phyloP scores from a whole-genome alignment of 2,329 filamentous ascomycete species.

The Aspergillus tanneri region DNA sequence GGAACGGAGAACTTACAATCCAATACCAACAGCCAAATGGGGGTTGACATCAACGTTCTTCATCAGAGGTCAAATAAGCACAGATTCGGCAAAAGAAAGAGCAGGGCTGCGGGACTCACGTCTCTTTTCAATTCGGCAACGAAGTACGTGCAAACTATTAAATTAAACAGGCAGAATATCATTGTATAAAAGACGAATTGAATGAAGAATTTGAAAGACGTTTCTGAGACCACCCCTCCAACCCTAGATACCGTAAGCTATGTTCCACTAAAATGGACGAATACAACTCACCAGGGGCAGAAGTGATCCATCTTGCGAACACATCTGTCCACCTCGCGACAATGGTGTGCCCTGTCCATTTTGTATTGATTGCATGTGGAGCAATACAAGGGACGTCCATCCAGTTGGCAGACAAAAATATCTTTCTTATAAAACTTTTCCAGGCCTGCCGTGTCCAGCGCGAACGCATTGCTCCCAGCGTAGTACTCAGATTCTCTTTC shows the following conservation, averaged over 20 bases:
- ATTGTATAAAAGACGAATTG: constrained; percentile 78
- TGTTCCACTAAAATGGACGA: not conserved
- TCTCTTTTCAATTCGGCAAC: constrained; percentile 55
- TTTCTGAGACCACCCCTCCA: constrained; percentile 88
- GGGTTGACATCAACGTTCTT: constrained; percentile 50
- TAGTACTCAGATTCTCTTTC: constrained; percentile 28
- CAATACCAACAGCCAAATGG: constrained; percentile 66
- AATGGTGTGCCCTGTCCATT: constrained; percentile 83
- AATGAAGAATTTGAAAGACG: constrained; percentile 84
- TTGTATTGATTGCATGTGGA: constrained; percentile 83
- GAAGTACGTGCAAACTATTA: constrained; percentile 65
- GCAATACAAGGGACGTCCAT: constrained; percentile 86
- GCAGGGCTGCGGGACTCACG: constrained; percentile 39
- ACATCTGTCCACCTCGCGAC: constrained; percentile 75
- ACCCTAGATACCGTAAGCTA: constrained; percentile 57
- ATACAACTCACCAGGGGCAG: constrained; percentile 67
- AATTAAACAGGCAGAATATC: constrained; percentile 63
- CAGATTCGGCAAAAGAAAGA: not conserved
- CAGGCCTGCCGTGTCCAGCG: constrained; percentile 64
- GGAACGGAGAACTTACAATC: constrained; percentile 47
- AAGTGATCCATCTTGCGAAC: constrained; percentile 92
- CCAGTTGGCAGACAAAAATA: constrained; percentile 76
- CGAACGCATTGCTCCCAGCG: constrained; percentile 26
- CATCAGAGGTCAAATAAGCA: constrained; percentile 16
- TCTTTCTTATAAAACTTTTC: constrained; percentile 79